Percentiles rank a stretch among this genome's conserved stretches.
These are phyloP conservation scores for Citeromyces hawaiiensis DNA, from an alignment of 1,139 yeast genomes.

Conservation along the genomic window DNA sequence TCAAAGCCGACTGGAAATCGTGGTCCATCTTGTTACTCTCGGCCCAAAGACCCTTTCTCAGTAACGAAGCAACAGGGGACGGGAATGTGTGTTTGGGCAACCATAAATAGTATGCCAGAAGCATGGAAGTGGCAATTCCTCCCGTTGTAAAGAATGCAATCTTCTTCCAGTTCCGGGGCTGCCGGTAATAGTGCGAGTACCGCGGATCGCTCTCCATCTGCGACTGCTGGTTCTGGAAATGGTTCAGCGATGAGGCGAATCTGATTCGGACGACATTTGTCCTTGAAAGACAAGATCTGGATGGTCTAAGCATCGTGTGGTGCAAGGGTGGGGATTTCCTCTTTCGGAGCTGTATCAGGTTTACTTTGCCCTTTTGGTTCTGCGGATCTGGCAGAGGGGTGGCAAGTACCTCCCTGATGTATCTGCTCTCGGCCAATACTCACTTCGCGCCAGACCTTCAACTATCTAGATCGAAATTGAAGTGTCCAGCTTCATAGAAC, in stretches of 20 bases:
- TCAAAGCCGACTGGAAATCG: conserved; percentile 51
- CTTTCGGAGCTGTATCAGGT: too few species aligned
- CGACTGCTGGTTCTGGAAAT: conserved; percentile 14
- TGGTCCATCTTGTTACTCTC: conserved; percentile 58
- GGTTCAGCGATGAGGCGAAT: conserved; percentile 13
- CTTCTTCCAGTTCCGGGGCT: conserved; percentile 9
- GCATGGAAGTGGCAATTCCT: conserved; percentile 15
- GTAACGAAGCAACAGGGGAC: conserved; percentile 46
- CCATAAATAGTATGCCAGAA: conserved; percentile 31
- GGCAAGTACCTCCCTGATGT: too few species aligned
- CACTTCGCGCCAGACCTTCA: too few species aligned
- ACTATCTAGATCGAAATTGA: too few species aligned
- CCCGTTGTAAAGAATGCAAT: conserved; percentile 11
- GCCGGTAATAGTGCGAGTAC: conserved; percentile 7
- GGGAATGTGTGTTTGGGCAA: conserved; percentile 52
- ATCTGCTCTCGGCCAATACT: too few species aligned
- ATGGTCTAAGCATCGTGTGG: background rate
- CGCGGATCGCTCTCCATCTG: conserved; percentile 8
- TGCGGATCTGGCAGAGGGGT: too few species aligned
- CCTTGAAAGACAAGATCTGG: background rate
- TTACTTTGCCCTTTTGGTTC: too few species aligned
- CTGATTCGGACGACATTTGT: conserved; percentile 5
- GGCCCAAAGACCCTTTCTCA: conserved; percentile 74
- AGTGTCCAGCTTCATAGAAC: too few species aligned
- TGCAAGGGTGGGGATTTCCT: background rate